Evolutionary conservation across 768 basidiomycete genomes (phyloP).

Genomic region (Glaciozyma antarctica): DNA sequence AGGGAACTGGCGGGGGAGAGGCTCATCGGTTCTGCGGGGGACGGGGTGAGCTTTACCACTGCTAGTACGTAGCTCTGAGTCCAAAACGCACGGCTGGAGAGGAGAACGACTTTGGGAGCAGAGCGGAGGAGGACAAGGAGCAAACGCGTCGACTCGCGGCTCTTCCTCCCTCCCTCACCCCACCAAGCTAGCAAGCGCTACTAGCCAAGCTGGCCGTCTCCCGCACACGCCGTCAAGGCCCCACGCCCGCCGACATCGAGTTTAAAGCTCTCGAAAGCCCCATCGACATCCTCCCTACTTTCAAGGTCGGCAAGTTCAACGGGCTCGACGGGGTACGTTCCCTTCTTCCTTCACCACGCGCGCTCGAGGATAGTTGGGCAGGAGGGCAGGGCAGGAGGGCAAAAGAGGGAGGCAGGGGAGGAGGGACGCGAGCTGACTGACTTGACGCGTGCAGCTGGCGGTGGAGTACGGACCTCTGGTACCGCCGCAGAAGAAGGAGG

Average conservation of each 20-base stretch:
- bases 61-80: no score
- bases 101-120: no score
- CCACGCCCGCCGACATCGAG: conserved; percentile 23
- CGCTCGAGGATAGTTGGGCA: no score
- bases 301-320: conserved; percentile 11
- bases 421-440: background rate
- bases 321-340: conserved; percentile 23
- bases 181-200: no score
- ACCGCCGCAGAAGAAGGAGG: conserved; percentile 69
- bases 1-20: no score
- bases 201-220: background rate
- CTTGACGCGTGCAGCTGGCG: conserved; percentile 38
- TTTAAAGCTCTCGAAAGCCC: conserved; percentile 20
- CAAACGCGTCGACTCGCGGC: no score
- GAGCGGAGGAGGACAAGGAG: no score
- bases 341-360: background rate
- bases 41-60: no score
- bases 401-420: background rate
- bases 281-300: conserved; percentile 22
- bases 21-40: no score
- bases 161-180: no score
- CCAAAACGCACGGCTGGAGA: no score
- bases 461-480: conserved; percentile 81
- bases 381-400: background rate
- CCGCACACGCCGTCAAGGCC: background rate